Base-by-base conservation (phyloP, 805 yeast genomes). In the Ogataea ramenticola region DNA sequence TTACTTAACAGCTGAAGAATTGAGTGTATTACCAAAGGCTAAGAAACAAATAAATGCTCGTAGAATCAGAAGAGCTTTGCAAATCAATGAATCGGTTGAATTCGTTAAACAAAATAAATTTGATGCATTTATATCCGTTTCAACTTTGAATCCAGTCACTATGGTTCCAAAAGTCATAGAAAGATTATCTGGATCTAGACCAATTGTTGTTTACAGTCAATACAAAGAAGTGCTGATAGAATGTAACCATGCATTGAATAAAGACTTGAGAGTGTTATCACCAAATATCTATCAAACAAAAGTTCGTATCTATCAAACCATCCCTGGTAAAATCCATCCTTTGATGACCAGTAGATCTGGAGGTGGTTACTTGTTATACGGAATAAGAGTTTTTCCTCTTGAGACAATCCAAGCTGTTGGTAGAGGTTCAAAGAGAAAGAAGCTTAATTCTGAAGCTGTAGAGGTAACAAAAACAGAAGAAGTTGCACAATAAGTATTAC, bases 251-350 rank as follows among this genome's bases (percentile, higher is more conserved):
- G 70, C 67, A n/a, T 68, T 90, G 37, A 70, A 77, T 50, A 66
- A 67, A 26, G 95, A 90, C 55, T 71, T 78, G 47, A 72, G 88
- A 39, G 76, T 86, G 10, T 68, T 93, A 52, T 91, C 93, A 0
- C 95, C 97, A 5, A 77, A 87, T 15, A 78, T 91, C 20, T 72
- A 76, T 49, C 96, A 90, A 61, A 78, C 95, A 1, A 72, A 86
- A 49, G 93, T 85, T 12, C 76, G 97, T 50, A 82, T 81, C 41
- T 90, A 84, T 60, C 99, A 93, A 67, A 88, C 97, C 3, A 79
- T 91, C 26, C 87, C 95, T 17, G 99, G 98, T 8, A 80, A 95
- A 58, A 70, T 91, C 56, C 99, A 93, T 62, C 99, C 99, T 0
- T 58, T 82, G 47, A 93, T 93, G 99, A 86, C 97, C 0, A 80